Base-by-base conservation (phyloP, 306 rosid species). In the Sphenostylis stenocarpa region DNA sequence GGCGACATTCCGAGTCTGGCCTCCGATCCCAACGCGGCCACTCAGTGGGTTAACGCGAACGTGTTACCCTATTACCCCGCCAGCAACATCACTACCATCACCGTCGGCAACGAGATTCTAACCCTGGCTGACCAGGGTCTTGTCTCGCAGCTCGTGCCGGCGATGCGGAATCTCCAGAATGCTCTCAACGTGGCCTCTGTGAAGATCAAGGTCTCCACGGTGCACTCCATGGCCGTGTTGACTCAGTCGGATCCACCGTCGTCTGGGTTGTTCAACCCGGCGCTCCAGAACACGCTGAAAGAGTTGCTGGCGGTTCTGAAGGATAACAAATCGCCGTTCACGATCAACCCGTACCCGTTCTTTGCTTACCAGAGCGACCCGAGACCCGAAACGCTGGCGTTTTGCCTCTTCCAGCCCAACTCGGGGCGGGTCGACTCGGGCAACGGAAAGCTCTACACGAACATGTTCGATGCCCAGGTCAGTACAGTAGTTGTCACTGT, bases 401-500 rank as follows among this genome's bases (percentile, higher is more conserved):
- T 89, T 48, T 95, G 99, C 38, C 31, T 95, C 66, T 95, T 95
- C 77, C 89, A 90, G 28, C 94, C 93, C 0, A 95, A 92, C 74
- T 84, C 97, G 76, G 97, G 99, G 3, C 97, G 97, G 29, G 86
- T 87, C 47, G 97, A 95, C 77, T 82, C 96, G 26, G 92, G 89
- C 17, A 88, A 78, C 8, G 96, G 97, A 1, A 84, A 89, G 39
- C 91, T 89, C 43, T 95, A 95, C 85, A 84, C 86, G 76, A 95
- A 95, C 79, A 92, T 95, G 99, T 95, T 95, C 76, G 97, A 95
- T 44, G 97, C 99, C 48, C 97, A 92, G 96, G 99, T 95, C 14
- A 49, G 74, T 72, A 8, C 65, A 14, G 6, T 9, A 28, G 2
- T 1, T 1, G 14, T 52, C 29, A 28, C 21, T 28, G 66, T 58